Base-by-base conservation (phyloP, 768 basidiomycete genomes). In the Boletus rubropictus region DNA sequence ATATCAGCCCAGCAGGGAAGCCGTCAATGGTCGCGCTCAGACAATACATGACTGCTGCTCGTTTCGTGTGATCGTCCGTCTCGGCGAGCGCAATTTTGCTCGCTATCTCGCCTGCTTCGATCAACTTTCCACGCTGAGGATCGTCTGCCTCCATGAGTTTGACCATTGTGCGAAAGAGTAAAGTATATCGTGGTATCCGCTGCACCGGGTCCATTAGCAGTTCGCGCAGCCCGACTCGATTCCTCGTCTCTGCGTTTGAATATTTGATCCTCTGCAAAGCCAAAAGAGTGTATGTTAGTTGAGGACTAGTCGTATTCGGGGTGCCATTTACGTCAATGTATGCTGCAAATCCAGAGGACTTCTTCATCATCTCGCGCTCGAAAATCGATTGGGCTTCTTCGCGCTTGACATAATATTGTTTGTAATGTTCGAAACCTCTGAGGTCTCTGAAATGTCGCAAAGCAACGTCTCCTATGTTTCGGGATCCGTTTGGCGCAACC, bases 161-260 rank as follows among this genome's bases (percentile, higher is more conserved):
- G 60, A 94, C 72, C 85, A 98, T 98, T 5, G 78, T 88, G 49
- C 89, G 85, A 67, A 95, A 90, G 54, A 98, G 76, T 21, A 98
- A 73, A 1, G 91, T 94, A 67, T 97, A 97, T 54, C 95, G 77
- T 4, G 94, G 93, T 59, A 98, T 91, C 28, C 94, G 82, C 60
- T 98, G 94, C 5, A 96, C 90, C 14, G 94, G 94, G 55, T 98
- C 94, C 84, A 95, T 95, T 18, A 97, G 75, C 40, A 96, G 78
- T 63, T 95, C 93, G 22, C 93, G 79, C 45, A 97, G 72, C 36
- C 89, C 92, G 46, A 95, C 79, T 33, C 91, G 87, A 62, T 89
- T 92, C 57, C 77, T 76, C 25, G 75, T 65, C 54, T 89, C 89
- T 18, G 80, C 71, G 14, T 79, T 79, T 52, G 84, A 81, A 62